A percentile compares a stretch with the other conserved stretches of the same genome.
Evolutionary conservation across 78 protist species (phyloP).

Genomic region (Chrysochromulina parva): DNA sequence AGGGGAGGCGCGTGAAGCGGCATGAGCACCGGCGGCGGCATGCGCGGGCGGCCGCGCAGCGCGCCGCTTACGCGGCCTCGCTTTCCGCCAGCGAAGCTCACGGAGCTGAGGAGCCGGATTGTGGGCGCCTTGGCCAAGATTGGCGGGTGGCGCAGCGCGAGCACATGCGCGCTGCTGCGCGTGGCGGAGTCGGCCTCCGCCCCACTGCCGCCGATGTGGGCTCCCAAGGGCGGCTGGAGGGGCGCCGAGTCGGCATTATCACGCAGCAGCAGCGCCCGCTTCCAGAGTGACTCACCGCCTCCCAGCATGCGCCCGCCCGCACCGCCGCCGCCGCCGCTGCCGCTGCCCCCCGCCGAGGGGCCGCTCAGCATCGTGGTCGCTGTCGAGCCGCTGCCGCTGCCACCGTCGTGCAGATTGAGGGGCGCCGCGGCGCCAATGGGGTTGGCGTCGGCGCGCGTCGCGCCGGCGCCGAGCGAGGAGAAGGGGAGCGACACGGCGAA

Average conservation of each 20-base stretch:
- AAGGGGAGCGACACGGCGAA: neutral
- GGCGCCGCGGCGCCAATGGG: neutral
- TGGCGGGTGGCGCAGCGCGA: neutral
- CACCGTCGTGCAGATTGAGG: neutral
- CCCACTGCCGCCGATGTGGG: neutral
- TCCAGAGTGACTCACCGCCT: too few relatives aligned
- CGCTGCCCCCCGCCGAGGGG: neutral
- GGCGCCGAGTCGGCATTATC: neutral
- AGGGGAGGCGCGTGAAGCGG: neutral
- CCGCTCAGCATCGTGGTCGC: neutral
- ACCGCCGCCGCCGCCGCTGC: neutral
- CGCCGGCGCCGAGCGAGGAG: neutral
- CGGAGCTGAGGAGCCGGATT: neutral
- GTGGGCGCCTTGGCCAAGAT: neutral
- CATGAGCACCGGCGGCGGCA: neutral
- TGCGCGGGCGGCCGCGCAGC: constrained; percentile 2
- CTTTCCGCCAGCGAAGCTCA: neutral
- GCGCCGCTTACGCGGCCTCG: neutral
- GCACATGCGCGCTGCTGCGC: neutral
- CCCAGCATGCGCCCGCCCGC: too few relatives aligned
- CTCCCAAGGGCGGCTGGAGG: neutral
- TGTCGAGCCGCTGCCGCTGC: too few relatives aligned
- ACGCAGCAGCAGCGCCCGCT: neutral
- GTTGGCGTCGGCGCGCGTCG: neutral
- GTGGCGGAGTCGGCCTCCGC: neutral